Conservation (phyloP, 2,329 filamentous ascomycete species). For the Aspergillus cejpii region DNA sequence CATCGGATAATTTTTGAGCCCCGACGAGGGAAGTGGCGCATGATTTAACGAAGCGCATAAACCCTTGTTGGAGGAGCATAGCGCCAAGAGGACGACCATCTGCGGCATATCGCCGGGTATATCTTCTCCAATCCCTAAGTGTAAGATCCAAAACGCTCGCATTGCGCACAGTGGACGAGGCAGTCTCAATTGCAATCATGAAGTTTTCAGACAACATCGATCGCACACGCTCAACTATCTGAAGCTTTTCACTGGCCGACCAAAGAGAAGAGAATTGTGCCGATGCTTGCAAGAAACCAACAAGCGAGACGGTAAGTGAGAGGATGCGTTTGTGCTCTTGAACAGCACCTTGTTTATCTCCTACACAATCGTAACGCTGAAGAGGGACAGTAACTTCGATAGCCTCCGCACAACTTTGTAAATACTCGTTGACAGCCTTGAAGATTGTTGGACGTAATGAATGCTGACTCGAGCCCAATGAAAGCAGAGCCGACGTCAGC, state of each 20-base stretch:
- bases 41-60: constrained; percentile 76
- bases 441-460: constrained; percentile 61
- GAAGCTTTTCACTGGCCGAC: constrained; percentile 65
- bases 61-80: constrained; percentile 83
- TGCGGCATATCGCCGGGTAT: constrained; percentile 73
- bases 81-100: constrained; percentile 76
- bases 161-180: constrained; percentile 84
- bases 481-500: constrained; percentile 73
- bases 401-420: constrained; percentile 62
- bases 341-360: constrained; percentile 29
- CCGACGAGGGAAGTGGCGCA: constrained; percentile 67
- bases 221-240: constrained; percentile 64
- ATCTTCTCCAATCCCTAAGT: constrained; percentile 80
- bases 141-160: constrained; percentile 58
- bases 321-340: constrained; percentile 62
- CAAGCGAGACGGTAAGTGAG: constrained; percentile 73
- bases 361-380: constrained; percentile 52
- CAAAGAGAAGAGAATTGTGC: constrained; percentile 75
- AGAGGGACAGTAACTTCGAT: constrained; percentile 51
- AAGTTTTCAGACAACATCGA: constrained; percentile 75
- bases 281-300: constrained; percentile 82
- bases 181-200: constrained; percentile 77
- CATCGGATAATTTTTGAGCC: constrained; percentile 51
- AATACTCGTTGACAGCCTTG: constrained; percentile 62
- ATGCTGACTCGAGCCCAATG: constrained; percentile 66